Base-by-base conservation (phyloP, 352 stramenopile genomes). In the Phytopythium sindhum region DNA sequence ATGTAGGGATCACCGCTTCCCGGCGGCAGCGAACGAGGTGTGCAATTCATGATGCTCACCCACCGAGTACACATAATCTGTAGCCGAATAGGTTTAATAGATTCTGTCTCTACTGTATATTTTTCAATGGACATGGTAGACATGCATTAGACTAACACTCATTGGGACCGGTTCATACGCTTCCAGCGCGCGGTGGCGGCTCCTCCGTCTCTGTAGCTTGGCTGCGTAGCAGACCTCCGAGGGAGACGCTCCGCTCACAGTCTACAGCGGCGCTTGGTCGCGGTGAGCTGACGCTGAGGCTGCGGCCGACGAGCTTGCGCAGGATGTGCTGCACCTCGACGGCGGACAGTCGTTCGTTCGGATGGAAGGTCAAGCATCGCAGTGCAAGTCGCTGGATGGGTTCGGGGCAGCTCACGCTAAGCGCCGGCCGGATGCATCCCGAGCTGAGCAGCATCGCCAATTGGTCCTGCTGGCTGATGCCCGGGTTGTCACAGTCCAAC, bases 381-480 rank as follows among this genome's bases (percentile, higher is more conserved):
- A 69, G 65, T 15, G 81, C 74, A 10, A 88, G 70, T 39, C 78
- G 70, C 28, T 80, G 76, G 31, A 88, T 76, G n/a, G 67, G 60
- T 14, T 63, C 55, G 6, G 78, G 78, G 39, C 78, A 88, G 35
- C 85, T 69, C 44, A 73, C 70, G 10, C 67, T 69, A 12, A 88
- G n/a, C 4, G 64, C 45, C 41, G 78, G 78, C 29, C 80, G 76
- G 37, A 88, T 78, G 55, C 68, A 75, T 2, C 75, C 77, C 1
- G 74, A 78, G 47, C 74, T 77, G 39, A 86, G 69, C 21, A 88
- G 72, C 57, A 82, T 55, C 9, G 78, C 77, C 14, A 88, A 47
- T 44, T 79, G 72, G 42, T 62, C 77, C 57, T 83, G 72, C 29
- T 78, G 69, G 23, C 70, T 71, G 44, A 74, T 56, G 2, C 63